These are phyloP conservation scores for Apiotrichum brassicae DNA, from an alignment of 1,284 basidiomycete species.

Conservation along the genomic window DNA sequence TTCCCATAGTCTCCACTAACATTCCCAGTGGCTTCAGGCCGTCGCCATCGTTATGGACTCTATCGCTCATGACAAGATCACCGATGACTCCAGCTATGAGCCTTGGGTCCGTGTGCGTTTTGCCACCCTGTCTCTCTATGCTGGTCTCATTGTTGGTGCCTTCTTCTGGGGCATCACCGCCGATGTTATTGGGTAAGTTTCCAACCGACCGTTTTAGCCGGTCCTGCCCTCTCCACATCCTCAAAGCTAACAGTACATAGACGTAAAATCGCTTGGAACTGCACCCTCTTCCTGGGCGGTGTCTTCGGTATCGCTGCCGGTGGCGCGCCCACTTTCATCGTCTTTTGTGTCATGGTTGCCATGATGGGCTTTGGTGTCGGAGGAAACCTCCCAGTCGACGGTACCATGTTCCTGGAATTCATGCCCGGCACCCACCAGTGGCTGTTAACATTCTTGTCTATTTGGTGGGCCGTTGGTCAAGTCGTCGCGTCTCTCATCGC, in stretches of 20 bases:
- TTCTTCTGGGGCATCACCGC: conserved; percentile 51
- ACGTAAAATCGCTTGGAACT: conserved; percentile 52
- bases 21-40: conserved; percentile 49
- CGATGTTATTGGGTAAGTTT: conserved; percentile 44
- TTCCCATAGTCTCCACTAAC: conserved; percentile 2
- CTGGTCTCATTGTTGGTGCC: conserved; percentile 57
- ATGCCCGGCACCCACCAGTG: conserved; percentile 56
- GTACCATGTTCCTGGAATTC: conserved; percentile 56
- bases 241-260: too few relatives aligned
- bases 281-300: conserved; percentile 56
- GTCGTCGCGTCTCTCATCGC: conserved; percentile 52
- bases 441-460: conserved; percentile 59
- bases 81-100: not conserved
- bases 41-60: conserved; percentile 54
- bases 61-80: conserved; percentile 49
- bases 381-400: conserved; percentile 57
- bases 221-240: not conserved
- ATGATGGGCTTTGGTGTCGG: conserved; percentile 57
- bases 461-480: conserved; percentile 59
- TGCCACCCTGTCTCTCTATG: conserved; percentile 55
- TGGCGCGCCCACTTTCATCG: conserved; percentile 53
- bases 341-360: conserved; percentile 26
- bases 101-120: conserved; percentile 12
- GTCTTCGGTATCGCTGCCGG: conserved; percentile 58
- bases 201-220: not conserved